phyloP scores from a whole-genome alignment of 2,329 filamentous ascomycete species.

The Xylaria sp. region DNA sequence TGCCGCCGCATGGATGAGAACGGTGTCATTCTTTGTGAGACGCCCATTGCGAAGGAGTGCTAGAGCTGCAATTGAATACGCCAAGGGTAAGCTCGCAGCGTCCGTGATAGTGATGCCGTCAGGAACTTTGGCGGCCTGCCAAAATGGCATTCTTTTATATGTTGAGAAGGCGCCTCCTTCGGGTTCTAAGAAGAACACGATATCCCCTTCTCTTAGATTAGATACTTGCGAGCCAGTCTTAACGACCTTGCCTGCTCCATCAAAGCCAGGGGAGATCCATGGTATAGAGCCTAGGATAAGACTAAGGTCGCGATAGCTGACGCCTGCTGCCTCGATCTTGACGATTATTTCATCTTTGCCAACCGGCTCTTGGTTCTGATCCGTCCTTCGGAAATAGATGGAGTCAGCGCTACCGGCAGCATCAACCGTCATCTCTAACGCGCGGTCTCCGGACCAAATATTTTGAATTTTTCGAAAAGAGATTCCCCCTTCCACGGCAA shows the following conservation, averaged over 20 bases:
- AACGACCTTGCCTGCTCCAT: conserved; percentile 27
- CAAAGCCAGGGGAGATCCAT: conserved; percentile 36
- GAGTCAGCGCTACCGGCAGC: conserved; percentile 41
- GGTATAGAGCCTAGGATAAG: conserved; percentile 40
- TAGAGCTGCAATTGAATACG: conserved; percentile 22
- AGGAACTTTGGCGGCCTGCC: conserved; percentile 31
- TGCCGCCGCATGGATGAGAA: conserved; percentile 36
- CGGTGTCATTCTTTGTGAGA: conserved; percentile 20
- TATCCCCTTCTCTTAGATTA: conserved; percentile 18
- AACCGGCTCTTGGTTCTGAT: conserved; percentile 22
- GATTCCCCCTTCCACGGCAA: conserved; percentile 32
- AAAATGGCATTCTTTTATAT: conserved; percentile 32
- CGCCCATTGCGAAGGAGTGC: conserved; percentile 20
- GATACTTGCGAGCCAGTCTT: conserved; percentile 20
- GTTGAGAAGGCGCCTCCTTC: conserved; percentile 37
- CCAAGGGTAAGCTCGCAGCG: conserved; percentile 33
- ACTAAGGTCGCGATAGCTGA: conserved; percentile 40
- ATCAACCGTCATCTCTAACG: conserved; percentile 43
- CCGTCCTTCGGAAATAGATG: conserved; percentile 40
- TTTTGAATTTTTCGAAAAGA: conserved; percentile 38
- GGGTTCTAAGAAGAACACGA: conserved; percentile 28
- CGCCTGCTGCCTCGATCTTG: conserved; percentile 36
- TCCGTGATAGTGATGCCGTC: conserved; percentile 9
- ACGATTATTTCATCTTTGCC: conserved; percentile 39
- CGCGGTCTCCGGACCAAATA: conserved; percentile 37